Evolutionary conservation across 163 green algal species (phyloP).

Genomic region (Scenedesmus sp.): DNA sequence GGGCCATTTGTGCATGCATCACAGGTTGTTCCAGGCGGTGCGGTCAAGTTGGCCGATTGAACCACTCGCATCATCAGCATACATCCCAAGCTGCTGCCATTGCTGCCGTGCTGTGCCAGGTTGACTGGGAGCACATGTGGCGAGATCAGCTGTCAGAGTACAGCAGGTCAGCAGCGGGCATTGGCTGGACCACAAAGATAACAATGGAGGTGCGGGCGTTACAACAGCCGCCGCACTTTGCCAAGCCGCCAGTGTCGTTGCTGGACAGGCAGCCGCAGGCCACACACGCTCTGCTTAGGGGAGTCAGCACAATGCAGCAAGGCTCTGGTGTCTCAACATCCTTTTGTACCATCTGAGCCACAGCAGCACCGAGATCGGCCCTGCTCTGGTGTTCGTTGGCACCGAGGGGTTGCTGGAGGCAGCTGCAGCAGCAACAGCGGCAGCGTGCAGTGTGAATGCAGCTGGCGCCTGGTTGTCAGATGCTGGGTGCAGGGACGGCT

Average conservation of each 20-base stretch:
- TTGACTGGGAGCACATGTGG: conserved; percentile 51
- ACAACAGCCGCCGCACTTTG: neutral
- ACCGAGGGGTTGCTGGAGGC: no score
- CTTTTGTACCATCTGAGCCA: no score
- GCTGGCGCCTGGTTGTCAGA: no score
- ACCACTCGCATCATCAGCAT: no score
- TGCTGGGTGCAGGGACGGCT: no score
- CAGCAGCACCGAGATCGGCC: no score
- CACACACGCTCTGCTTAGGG: no score
- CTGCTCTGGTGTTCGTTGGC: no score
- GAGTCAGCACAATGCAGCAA: no score
- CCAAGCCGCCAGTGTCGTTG: neutral
- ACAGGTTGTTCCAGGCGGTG: neutral
- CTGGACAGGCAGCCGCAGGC: neutral
- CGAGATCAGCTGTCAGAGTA: conserved; percentile 34
- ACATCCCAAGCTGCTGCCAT: neutral
- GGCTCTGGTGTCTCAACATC: no score
- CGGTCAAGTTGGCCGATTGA: no score
- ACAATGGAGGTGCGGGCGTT: neutral
- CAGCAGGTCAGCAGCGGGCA: conserved; percentile 11
- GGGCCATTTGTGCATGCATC: neutral
- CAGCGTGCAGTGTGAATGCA: neutral
- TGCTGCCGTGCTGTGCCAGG: neutral
- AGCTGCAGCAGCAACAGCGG: neutral
- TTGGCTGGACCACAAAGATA: conserved; percentile 40